Percentiles rank a stretch among this genome's conserved stretches.
These are phyloP conservation scores for Cairneyella variabilis DNA, from an alignment of 495 filamentous ascomycete genomes.

Conservation along the genomic window DNA sequence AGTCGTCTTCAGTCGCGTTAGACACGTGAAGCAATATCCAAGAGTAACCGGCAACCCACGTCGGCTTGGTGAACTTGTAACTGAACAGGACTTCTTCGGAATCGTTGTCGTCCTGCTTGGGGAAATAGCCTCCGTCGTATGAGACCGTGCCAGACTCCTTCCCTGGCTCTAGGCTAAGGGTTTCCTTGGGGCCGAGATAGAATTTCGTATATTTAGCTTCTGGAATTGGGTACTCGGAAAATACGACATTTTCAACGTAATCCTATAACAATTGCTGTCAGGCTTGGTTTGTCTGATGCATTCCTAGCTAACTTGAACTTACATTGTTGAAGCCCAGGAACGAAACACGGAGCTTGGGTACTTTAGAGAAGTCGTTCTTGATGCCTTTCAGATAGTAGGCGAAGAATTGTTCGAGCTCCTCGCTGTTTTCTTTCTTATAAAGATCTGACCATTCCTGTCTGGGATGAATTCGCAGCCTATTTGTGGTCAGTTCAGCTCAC, in stretches of 20 bases:
- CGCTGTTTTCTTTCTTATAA: background rate
- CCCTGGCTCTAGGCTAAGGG: too few species aligned
- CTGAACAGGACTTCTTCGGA: background rate
- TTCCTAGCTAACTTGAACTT: too few species aligned
- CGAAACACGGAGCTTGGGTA: background rate
- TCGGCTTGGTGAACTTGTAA: slow-evolving; percentile 31
- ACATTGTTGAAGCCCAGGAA: too few species aligned
- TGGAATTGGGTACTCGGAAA: too few species aligned
- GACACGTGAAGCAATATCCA: slow-evolving; percentile 35
- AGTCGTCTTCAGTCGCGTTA: slow-evolving; percentile 34
- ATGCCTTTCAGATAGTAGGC: background rate
- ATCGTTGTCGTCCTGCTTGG: too few species aligned
- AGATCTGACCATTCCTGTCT: background rate
- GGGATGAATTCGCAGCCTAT: background rate
- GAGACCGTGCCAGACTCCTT: too few species aligned
- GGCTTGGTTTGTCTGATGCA: too few species aligned
- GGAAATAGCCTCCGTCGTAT: too few species aligned
- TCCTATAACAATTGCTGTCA: too few species aligned
- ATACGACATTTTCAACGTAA: too few species aligned
- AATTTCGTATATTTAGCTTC: too few species aligned
- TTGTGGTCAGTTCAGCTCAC: background rate
- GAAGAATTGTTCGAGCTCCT: background rate
- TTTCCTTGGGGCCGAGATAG: too few species aligned
- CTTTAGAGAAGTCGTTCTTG: background rate
- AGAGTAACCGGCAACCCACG: slow-evolving; percentile 22